Percentiles rank a stretch among this genome's conserved stretches.
phyloP scores from a whole-genome alignment of 106 monocot genomes.

The Hemerocallis citrina region DNA sequence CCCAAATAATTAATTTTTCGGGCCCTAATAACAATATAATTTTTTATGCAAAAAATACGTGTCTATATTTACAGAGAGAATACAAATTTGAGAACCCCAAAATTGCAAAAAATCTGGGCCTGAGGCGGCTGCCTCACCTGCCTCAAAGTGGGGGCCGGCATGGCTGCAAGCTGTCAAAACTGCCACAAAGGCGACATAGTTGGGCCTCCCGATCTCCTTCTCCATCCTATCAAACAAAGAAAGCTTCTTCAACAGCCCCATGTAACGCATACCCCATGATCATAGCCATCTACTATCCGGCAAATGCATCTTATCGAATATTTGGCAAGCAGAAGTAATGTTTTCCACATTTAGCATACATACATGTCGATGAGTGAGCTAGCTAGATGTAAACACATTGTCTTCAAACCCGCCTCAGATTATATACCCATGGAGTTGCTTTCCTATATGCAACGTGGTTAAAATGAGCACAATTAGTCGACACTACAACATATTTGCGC shows the following conservation, averaged over 20 bases:
- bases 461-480: constrained; percentile 71
- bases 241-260: constrained; percentile 66
- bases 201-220: constrained; percentile 45
- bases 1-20: too few species aligned
- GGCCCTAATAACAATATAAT: too few species aligned
- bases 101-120: too few species aligned
- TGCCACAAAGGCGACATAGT: constrained; percentile 71
- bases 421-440: constrained; percentile 65
- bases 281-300: constrained; percentile 87
- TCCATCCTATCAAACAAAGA: constrained; percentile 60
- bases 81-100: too few species aligned
- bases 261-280: constrained; percentile 97
- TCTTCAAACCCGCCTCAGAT: constrained; percentile 34
- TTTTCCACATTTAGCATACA: constrained; percentile 87
- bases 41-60: too few species aligned
- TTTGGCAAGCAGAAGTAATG: constrained; percentile 36
- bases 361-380: constrained; percentile 82
- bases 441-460: constrained; percentile 59
- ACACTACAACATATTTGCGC: too few species aligned
- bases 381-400: constrained; percentile 57
- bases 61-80: too few species aligned
- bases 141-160: constrained; percentile 62
- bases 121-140: too few species aligned
- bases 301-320: constrained; percentile 54
- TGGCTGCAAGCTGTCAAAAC: constrained; percentile 93